phyloP scores from a whole-genome alignment of 1,284 basidiomycete genomes.

The Somion occarium region DNA sequence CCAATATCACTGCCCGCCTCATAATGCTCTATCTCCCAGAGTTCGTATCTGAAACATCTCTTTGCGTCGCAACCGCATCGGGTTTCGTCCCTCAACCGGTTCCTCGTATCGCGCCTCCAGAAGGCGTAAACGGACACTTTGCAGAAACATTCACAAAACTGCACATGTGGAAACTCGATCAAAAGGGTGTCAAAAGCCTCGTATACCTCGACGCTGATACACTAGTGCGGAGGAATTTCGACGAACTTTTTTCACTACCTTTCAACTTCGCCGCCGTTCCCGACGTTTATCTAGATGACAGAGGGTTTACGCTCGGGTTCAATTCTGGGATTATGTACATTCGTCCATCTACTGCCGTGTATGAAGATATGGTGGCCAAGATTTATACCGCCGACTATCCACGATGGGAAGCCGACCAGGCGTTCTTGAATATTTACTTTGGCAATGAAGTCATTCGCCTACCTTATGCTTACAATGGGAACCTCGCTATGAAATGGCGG shows the following conservation, averaged over 20 bases:
- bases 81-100: conserved; percentile 37
- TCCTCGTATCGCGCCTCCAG: conserved; percentile 33
- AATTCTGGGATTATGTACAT: conserved; percentile 40
- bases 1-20: conserved; percentile 30
- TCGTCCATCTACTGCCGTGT: conserved; percentile 28
- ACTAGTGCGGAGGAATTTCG: conserved; percentile 37
- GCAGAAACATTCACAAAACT: conserved; percentile 41
- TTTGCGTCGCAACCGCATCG: conserved; percentile 34
- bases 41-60: conserved; percentile 32
- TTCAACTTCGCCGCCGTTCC: conserved; percentile 40
- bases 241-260: conserved; percentile 40
- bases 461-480: conserved; percentile 43
- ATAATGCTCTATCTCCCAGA: conserved; percentile 37
- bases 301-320: conserved; percentile 35
- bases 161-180: conserved; percentile 38
- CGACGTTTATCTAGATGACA: conserved; percentile 31
- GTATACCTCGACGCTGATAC: conserved; percentile 44
- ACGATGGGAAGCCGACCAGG: conserved; percentile 35
- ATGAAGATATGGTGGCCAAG: conserved; percentile 29
- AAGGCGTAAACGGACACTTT: conserved; percentile 33
- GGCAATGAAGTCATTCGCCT: conserved; percentile 33
- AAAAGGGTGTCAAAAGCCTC: conserved; percentile 25
- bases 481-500: conserved; percentile 37
- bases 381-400: conserved; percentile 30
- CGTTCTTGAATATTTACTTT: conserved; percentile 43